phyloP scores from a whole-genome alignment of 2,329 filamentous ascomycete species.

The Claviceps quebecensis region DNA sequence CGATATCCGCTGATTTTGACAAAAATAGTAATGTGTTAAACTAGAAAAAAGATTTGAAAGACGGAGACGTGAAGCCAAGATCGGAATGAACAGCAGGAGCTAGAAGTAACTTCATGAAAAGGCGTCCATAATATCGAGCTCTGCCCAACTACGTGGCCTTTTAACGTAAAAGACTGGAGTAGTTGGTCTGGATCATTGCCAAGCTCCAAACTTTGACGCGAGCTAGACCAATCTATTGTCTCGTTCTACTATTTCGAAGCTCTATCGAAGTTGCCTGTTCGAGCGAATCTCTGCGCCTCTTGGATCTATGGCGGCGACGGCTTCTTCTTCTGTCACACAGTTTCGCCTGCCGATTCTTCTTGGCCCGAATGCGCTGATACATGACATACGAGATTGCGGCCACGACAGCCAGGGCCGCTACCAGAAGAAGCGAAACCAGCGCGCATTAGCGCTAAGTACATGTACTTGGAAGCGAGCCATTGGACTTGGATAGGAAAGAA shows the following conservation, averaged over 20 bases:
- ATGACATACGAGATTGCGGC: background rate
- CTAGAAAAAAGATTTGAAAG: no score
- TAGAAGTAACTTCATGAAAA: no score
- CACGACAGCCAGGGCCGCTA: constrained; percentile 1
- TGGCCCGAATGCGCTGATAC: background rate
- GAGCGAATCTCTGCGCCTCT: background rate
- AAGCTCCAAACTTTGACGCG: background rate
- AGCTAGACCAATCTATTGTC: background rate
- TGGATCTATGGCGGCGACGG: background rate
- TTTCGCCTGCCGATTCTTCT: background rate
- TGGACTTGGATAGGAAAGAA: background rate
- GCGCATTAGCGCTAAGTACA: background rate
- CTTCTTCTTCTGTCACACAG: background rate
- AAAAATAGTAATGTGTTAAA: no score
- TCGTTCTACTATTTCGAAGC: background rate
- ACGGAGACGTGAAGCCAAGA: no score
- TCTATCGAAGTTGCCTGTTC: background rate
- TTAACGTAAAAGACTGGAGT: no score
- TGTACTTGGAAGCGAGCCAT: background rate
- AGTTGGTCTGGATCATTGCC: no score
- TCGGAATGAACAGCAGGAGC: no score
- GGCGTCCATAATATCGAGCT: no score
- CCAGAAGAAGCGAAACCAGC: background rate
- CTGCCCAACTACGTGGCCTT: no score
- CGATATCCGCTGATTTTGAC: no score